phyloP scores from a whole-genome alignment of 345 rosid genomes.

The Acer saccharum region DNA sequence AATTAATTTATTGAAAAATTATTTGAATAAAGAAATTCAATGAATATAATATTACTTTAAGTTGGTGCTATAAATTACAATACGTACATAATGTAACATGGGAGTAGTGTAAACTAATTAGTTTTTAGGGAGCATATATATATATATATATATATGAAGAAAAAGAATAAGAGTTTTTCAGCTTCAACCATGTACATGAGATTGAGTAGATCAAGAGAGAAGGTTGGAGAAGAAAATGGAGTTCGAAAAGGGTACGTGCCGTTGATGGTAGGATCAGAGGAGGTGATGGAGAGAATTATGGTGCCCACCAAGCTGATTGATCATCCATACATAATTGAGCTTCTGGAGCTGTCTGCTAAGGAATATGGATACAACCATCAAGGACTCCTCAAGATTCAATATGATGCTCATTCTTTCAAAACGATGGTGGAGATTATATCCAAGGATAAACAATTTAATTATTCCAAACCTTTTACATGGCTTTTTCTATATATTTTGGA shows the following conservation, averaged over 20 bases:
- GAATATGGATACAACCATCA: constrained; percentile 28
- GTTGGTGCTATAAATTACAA: constrained; percentile 4
- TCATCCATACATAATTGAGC: constrained; percentile 24
- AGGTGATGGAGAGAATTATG: constrained; percentile 24
- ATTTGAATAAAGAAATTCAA: neutral
- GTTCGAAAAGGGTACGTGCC: constrained; percentile 35
- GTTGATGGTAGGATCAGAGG: constrained; percentile 28
- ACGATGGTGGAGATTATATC: constrained; percentile 24
- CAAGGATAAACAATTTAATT: neutral
- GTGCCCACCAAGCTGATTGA: constrained; percentile 34
- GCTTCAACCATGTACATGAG: constrained; percentile 12
- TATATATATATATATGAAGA: neutral
- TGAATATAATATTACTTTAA: neutral
- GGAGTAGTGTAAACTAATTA: neutral
- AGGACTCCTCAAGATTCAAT: constrained; percentile 33
- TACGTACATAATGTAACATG: neutral
- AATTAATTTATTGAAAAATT: constrained; percentile 22
- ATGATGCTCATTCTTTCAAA: constrained; percentile 27
- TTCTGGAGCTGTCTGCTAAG: constrained; percentile 31
- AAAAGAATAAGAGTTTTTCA: neutral
- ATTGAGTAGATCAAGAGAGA: neutral
- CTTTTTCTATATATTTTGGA: neutral
- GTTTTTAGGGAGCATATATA: neutral
- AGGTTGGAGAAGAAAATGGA: constrained; percentile 5
- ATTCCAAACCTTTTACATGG: neutral